Conservation (phyloP, 805 yeast genomes). For the Metschnikowia reukaufii region DNA sequence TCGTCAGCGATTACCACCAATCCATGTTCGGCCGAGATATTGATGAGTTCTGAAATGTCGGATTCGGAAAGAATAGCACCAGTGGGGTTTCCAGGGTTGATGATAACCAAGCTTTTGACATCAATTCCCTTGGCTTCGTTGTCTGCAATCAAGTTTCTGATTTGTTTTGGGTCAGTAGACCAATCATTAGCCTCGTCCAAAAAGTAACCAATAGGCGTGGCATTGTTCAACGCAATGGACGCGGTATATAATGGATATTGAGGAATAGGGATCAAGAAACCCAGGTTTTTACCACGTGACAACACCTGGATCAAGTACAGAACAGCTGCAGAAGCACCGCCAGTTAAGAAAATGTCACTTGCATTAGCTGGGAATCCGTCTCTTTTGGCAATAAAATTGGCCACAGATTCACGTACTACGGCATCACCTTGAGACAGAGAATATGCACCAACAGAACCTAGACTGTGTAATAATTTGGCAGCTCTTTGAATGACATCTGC, state of each 20-base stretch:
- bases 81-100: conserved; percentile 98
- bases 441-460: conserved; percentile 92
- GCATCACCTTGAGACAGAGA: conserved; percentile 89
- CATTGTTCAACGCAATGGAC: conserved; percentile 78
- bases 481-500: conserved; percentile 78
- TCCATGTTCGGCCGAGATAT: conserved; percentile 81
- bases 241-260: conserved; percentile 98
- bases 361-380: conserved; percentile 70
- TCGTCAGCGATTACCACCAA: conserved; percentile 93
- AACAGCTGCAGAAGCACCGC: conserved; percentile 97
- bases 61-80: conserved; percentile 74
- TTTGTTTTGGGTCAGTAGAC: conserved; percentile 74
- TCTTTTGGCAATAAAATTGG: conserved; percentile 72
- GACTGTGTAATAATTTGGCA: conserved; percentile 50
- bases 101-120: conserved; percentile 82
- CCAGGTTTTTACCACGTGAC: conserved; percentile 65
- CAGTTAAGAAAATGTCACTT: conserved; percentile 76
- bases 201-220: conserved; percentile 83
- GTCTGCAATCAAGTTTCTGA: conserved; percentile 52
- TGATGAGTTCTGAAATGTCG: conserved; percentile 68
- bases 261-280: conserved; percentile 92
- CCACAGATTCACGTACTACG: conserved; percentile 71
- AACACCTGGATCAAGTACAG: conserved; percentile 70
- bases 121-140: conserved; percentile 52
- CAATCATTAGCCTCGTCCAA: conserved; percentile 79